Evolutionary conservation across 108 stramenopile species (phyloP), one percentile per base, ranked within the genome.

Genomic region (Nitzschia sp.): DNA sequence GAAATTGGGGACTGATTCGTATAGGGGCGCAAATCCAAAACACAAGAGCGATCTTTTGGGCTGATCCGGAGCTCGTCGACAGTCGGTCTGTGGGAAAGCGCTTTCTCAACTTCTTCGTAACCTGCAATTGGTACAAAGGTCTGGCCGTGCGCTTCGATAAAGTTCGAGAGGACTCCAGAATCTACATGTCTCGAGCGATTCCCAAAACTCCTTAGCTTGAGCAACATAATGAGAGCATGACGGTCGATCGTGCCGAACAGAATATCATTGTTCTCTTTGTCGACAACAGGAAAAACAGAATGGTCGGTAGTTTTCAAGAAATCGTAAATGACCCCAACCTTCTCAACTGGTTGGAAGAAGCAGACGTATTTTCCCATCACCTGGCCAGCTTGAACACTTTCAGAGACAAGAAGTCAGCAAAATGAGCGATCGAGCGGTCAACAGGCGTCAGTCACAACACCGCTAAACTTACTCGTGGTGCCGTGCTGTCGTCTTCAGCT

Each of bases 21-120:
- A 60, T 89, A 89, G 21, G 92, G 89, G 19, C 87, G 71, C 8
- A 93, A 65, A 67, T 93, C 92, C 4, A 93, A 35, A 46, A 66
- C 61, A 18, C 55, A 68, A 24, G 70, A 64, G 38, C 78, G 27
- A 28, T 89, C 91, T 51, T 69, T 42, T 0, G 71, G 57, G 1
- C 64, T 64, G 0, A 93, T 46, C 15, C 59, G 51, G 26, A 93
- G n/a, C 9, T 83, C 84, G 6, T 66, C 30, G 27, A 87, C 77
- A 17, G 32, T 48, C 15, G 89, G 89, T 61, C 82, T 85, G 6
- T 74, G 75, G n/a, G 92, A 87, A 59, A 90, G 88, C 21, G 81
- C 57, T 42, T 78, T 68, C 66, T 85, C 84, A 28, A 90, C 49
- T 23, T 70, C 66, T 9, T 75, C 77, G 82, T 82, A 87, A 21